Base-by-base conservation (phyloP, 208 protist genomes). In the Crithidia thermophila region DNA sequence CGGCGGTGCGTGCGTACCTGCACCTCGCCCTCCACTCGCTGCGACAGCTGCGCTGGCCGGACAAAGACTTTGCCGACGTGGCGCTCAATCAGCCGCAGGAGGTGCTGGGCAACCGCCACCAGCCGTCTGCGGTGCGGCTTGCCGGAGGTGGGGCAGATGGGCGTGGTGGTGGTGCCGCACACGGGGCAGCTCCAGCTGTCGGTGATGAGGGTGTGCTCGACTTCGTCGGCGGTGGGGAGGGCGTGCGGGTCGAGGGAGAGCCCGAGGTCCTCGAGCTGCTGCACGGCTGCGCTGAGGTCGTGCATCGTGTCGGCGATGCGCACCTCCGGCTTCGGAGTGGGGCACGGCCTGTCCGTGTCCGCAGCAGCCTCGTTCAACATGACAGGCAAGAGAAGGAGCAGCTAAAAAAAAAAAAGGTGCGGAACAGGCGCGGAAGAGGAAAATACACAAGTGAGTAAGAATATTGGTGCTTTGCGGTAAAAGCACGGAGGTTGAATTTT, bases 141-240 rank as follows among this genome's bases (percentile, higher is more conserved):
- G 21, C 81, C 83, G 3, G 70, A 85, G 8, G 57, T 45, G 4
- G 88, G 82, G 73, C 88, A 94, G 30, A 71, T 75, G 7, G 78
- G 21, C 11, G 50, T 27, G 4, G 67, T 43, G 2, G 85, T 69
- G 43, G 40, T 62, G 33, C 76, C 71, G 67, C 88, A 94, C 42
- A 77, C 55, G 21, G 68, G 70, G 43, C 88, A 94, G 42, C 57
- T 71, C 76, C 88, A 88, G 30, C 72, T 65, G 61, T 94, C 88
- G 14, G 85, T 90, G 56, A 91, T 86, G 40, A 94, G 78, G 18
- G 83, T 77, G 28, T 94, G 84, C 67, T 94, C 84, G 23, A 94
- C 83, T 5, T 62, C 51, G 18, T 87, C 83, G 10, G 75, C 57
- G 1, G 76, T 58, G 4, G 65, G 57, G 11, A 61, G 43, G 14